These are phyloP conservation scores for Melampsora americana DNA, from an alignment of 1,284 basidiomycete species.

Conservation along the genomic window DNA sequence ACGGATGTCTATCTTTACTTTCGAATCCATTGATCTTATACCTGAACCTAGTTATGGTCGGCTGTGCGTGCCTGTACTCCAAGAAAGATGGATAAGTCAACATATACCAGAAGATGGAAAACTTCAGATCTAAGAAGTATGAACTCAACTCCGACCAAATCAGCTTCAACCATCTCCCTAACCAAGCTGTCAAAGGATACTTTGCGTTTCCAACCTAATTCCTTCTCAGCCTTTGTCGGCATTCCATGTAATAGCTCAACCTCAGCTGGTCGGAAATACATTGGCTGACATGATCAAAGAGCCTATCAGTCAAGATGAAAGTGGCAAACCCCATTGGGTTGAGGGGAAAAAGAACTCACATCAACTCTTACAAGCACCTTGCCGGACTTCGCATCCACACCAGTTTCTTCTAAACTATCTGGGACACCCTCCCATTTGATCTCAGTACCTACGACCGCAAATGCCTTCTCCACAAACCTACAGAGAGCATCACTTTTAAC, in stretches of 20 bases:
- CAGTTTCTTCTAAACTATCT: slow-evolving; percentile 65
- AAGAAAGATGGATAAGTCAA: neutral
- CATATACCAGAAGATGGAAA: neutral
- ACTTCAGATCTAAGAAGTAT: neutral
- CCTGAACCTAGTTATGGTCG: neutral
- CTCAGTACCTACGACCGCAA: slow-evolving; percentile 64
- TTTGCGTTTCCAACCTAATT: slow-evolving; percentile 79
- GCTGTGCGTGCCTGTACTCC: slow-evolving; percentile 1
- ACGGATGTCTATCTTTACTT: too few species aligned
- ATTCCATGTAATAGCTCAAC: slow-evolving; percentile 81
- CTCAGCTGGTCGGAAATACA: slow-evolving; percentile 66
- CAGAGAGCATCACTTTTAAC: neutral
- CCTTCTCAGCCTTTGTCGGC: slow-evolving; percentile 75
- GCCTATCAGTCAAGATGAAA: slow-evolving; percentile 27
- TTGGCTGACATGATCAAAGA: slow-evolving; percentile 45
- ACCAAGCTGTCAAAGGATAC: slow-evolving; percentile 76
- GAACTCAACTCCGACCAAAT: slow-evolving; percentile 57
- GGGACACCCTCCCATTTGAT: slow-evolving; percentile 74
- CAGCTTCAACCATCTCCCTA: slow-evolving; percentile 79
- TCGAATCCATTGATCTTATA: neutral
- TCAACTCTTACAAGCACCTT: slow-evolving; percentile 75
- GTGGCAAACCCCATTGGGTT: neutral
- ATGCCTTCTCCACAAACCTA: slow-evolving; percentile 74
- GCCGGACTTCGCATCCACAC: slow-evolving; percentile 65
- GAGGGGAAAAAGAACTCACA: slow-evolving; percentile 63